Conservation (phyloP, 2,329 filamentous ascomycete species). For the Cladophialophora psammophila region DNA sequence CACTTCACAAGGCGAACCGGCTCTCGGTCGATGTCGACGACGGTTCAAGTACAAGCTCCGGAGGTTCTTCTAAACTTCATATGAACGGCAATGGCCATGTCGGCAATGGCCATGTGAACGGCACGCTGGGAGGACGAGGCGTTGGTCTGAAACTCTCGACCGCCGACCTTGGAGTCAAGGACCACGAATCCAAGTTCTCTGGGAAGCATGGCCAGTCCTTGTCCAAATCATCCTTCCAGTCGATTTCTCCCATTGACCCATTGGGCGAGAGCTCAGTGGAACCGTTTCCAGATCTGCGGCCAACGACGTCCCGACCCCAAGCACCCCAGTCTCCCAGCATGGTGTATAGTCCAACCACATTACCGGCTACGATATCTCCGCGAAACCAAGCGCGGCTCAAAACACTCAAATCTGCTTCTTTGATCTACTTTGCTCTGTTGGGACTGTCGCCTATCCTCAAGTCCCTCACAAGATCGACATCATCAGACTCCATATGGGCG, state of each 20-base stretch:
- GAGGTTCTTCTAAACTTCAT: slow-evolving; percentile 45
- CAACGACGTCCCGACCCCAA: slow-evolving; percentile 28
- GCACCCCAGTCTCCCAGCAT: slow-evolving; percentile 40
- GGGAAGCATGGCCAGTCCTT: slow-evolving; percentile 59
- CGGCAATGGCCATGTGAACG: slow-evolving; percentile 43
- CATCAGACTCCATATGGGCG: slow-evolving; percentile 95
- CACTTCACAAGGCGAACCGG: slow-evolving; percentile 41
- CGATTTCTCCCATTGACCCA: slow-evolving; percentile 46
- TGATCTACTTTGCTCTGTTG: slow-evolving; percentile 92
- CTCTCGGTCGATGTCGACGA: slow-evolving; percentile 41
- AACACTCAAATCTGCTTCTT: slow-evolving; percentile 87
- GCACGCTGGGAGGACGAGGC: slow-evolving; percentile 46
- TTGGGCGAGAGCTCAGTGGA: slow-evolving; percentile 34
- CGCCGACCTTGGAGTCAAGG: slow-evolving; percentile 46
- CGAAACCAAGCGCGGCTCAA: slow-evolving; percentile 71
- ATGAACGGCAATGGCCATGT: slow-evolving; percentile 43
- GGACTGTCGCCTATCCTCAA: slow-evolving; percentile 95
- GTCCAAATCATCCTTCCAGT: slow-evolving; percentile 65
- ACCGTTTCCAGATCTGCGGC: slow-evolving; percentile 50
- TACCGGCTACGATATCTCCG: slow-evolving; percentile 54
- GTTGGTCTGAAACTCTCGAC: slow-evolving; percentile 53
- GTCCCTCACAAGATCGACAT: slow-evolving; percentile 91
- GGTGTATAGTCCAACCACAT: slow-evolving; percentile 45
- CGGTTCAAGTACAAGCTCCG: slow-evolving; percentile 51
- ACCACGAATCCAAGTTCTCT: slow-evolving; percentile 32